phyloP scores from a whole-genome alignment of 1,284 basidiomycete genomes.

The Psilocybe mexicana region DNA sequence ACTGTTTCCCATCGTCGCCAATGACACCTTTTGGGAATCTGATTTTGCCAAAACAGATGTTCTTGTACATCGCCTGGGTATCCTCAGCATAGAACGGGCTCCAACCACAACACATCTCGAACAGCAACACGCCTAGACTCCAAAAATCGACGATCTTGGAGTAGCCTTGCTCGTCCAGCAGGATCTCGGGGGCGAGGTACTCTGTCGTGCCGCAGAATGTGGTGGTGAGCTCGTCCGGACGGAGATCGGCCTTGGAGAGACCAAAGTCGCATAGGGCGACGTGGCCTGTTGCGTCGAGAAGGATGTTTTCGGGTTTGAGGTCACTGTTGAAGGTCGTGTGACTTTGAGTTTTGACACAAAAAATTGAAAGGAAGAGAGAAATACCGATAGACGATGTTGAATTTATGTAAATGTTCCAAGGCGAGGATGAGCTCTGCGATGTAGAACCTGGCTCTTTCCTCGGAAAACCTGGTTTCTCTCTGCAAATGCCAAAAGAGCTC shows the following conservation, averaged over 20 bases:
- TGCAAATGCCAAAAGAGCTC: conserved; percentile 99
- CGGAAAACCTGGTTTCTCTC: conserved; percentile 89
- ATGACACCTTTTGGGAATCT: conserved; percentile 98
- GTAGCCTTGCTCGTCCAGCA: conserved; percentile 98
- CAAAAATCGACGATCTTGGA: conserved; percentile 99
- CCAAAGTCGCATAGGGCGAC: conserved; percentile 98
- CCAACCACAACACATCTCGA: conserved; percentile 99
- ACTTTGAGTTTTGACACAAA: neutral
- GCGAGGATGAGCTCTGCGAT: conserved; percentile 94
- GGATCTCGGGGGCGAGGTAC: conserved; percentile 97
- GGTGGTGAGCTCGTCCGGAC: conserved; percentile 93
- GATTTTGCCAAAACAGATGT: conserved; percentile 99
- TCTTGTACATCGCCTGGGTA: conserved; percentile 99
- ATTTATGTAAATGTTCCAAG: conserved; percentile 95
- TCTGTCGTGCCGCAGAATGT: conserved; percentile 98
- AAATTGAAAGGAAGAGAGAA: conserved; percentile 26
- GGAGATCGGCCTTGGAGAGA: conserved; percentile 93
- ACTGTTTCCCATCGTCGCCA: conserved; percentile 97
- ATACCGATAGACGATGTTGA: conserved; percentile 93
- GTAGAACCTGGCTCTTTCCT: conserved; percentile 94
- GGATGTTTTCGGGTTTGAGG: conserved; percentile 96
- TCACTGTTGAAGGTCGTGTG: conserved; percentile 51
- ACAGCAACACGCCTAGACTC: conserved; percentile 90
- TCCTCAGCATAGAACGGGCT: conserved; percentile 99
- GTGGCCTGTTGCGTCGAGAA: conserved; percentile 95